Percentiles rank a stretch among this genome's conserved stretches.
These are phyloP conservation scores for Lasiosphaeria miniovina DNA, from an alignment of 495 filamentous ascomycete species.

Conservation along the genomic window DNA sequence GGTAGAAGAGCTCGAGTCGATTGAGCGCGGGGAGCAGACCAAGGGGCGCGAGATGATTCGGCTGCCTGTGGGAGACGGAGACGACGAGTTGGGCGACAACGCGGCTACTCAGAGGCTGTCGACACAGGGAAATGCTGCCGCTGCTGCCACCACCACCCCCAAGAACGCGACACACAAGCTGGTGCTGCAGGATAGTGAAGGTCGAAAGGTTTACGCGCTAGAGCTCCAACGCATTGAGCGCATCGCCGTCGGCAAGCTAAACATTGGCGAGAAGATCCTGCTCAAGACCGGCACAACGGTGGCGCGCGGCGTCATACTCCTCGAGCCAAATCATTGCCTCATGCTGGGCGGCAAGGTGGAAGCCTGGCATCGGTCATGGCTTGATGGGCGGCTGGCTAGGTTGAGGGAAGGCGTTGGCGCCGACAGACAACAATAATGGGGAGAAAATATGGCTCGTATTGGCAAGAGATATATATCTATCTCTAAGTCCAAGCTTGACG, in stretches of 20 bases:
- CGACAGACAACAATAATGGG: constrained; percentile 14
- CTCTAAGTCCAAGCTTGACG: background rate
- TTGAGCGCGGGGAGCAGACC: constrained; percentile 77
- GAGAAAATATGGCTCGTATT: background rate
- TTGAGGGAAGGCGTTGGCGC: constrained; percentile 59
- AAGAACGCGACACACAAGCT: constrained; percentile 70
- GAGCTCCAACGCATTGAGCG: constrained; percentile 67
- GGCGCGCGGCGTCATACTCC: constrained; percentile 71
- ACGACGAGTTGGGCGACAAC: constrained; percentile 23
- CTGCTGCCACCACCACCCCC: constrained; percentile 1
- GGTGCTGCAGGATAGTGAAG: constrained; percentile 75
- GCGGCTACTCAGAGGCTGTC: background rate
- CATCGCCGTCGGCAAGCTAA: constrained; percentile 60
- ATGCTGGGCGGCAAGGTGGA: constrained; percentile 89
- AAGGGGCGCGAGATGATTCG: constrained; percentile 81
- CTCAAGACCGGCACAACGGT: constrained; percentile 60
- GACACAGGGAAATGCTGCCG: background rate
- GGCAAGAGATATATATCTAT: background rate
- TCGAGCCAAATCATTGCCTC: constrained; percentile 61
- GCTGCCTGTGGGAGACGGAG: constrained; percentile 48
- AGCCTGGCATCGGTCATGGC: constrained; percentile 71
- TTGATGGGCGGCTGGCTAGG: constrained; percentile 64
- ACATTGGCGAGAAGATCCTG: constrained; percentile 79
- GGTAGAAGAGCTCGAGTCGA: constrained; percentile 78
- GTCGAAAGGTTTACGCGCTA: constrained; percentile 65